Conservation (phyloP, 495 filamentous ascomycete species). For the Saxophila tyrrhenica region DNA sequence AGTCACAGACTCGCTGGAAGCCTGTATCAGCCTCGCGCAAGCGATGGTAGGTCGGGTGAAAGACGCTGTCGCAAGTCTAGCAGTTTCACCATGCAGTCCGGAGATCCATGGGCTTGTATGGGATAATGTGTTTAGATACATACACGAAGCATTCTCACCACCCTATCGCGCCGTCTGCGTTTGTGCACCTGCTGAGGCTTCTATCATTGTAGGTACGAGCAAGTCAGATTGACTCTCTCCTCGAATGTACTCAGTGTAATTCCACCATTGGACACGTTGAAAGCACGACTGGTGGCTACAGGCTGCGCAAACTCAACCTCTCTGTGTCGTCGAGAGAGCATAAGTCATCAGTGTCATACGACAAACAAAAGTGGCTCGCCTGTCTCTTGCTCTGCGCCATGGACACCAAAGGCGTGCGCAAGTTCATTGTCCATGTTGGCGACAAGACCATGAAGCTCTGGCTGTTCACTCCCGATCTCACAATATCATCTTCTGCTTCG, state of each 20-base stretch:
- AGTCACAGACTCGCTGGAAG: neutral
- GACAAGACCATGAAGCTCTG: conserved; percentile 18
- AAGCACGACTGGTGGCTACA: conserved; percentile 11
- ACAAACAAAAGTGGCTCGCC: conserved; percentile 29
- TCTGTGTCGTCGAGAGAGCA: conserved; percentile 3
- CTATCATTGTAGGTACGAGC: no score
- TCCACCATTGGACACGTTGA: conserved; percentile 4
- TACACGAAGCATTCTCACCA: no score
- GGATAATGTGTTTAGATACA: conserved; percentile 19
- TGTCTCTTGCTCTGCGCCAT: conserved; percentile 23
- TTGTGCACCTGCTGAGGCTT: no score
- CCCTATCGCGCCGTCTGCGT: no score
- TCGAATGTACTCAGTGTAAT: neutral
- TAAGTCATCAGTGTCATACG: conserved; percentile 1
- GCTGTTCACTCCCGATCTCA: conserved; percentile 29
- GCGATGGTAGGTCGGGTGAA: conserved; percentile 9
- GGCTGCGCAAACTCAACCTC: conserved; percentile 20
- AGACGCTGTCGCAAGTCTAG: conserved; percentile 5
- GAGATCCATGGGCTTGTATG: conserved; percentile 12
- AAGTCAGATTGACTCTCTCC: no score
- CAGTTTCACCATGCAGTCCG: conserved; percentile 15
- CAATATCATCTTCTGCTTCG: conserved; percentile 24
- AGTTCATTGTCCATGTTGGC: conserved; percentile 19
- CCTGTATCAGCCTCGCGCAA: conserved; percentile 13
- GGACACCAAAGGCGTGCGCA: conserved; percentile 24